These are phyloP conservation scores for Naganishia onofrii DNA, from an alignment of 768 basidiomycete genomes.

Conservation along the genomic window DNA sequence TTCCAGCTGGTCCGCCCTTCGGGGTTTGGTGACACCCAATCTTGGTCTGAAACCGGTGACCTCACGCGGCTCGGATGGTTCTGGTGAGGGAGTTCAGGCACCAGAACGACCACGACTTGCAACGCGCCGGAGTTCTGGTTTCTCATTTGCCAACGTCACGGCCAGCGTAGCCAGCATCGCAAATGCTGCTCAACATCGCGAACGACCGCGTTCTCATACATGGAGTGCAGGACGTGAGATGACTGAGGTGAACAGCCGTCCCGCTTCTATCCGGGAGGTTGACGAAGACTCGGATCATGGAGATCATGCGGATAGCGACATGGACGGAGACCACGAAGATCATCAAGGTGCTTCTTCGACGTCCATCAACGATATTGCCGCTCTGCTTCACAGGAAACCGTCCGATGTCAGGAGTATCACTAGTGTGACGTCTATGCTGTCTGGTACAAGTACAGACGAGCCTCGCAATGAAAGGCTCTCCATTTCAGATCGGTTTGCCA, in stretches of 20 bases:
- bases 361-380: conserved; percentile 19
- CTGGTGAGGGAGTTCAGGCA: background rate
- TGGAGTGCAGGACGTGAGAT: conserved; percentile 15
- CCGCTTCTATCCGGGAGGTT: conserved; percentile 55
- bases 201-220: conserved; percentile 30
- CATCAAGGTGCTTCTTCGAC: conserved; percentile 1
- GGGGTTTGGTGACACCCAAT: conserved; percentile 61
- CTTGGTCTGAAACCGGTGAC: conserved; percentile 22
- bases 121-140: conserved; percentile 70
- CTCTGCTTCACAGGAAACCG: conserved; percentile 17
- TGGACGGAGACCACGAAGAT: conserved; percentile 49
- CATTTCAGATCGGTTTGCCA: conserved; percentile 76
- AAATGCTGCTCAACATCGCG: conserved; percentile 46
- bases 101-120: conserved; percentile 59
- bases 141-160: conserved; percentile 75
- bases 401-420: conserved; percentile 31
- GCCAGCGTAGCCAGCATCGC: conserved; percentile 63
- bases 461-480: conserved; percentile 60
- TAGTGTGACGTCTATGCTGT: conserved; percentile 33
- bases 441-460: conserved; percentile 37
- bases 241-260: conserved; percentile 59
- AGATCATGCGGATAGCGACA: conserved; percentile 62
- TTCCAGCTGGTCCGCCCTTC: conserved; percentile 80
- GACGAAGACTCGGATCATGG: conserved; percentile 51
- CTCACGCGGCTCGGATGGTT: background rate